A percentile compares a stretch with the other conserved stretches of the same genome.
phyloP scores from a whole-genome alignment of 805 yeast species.

The Sungouiella blattae region DNA sequence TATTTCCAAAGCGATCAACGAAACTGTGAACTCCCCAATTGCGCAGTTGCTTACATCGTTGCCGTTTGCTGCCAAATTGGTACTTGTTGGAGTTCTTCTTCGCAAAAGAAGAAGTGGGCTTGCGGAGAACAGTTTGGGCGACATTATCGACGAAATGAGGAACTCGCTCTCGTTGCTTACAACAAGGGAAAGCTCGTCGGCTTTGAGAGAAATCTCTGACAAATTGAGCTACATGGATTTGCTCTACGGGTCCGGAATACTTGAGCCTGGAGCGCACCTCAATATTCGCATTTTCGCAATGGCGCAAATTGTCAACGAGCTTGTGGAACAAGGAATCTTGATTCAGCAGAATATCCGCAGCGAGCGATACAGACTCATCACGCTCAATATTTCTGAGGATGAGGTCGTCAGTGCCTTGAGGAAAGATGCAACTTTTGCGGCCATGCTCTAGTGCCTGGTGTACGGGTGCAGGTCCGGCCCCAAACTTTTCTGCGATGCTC shows the following conservation, averaged over 20 bases:
- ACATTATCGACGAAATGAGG: slow-evolving; percentile 72
- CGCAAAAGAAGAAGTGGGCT: slow-evolving; percentile 63
- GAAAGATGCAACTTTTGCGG: slow-evolving; percentile 39
- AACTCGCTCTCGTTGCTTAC: slow-evolving; percentile 45
- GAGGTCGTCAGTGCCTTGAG: slow-evolving; percentile 61
- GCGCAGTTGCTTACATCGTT: slow-evolving; percentile 53
- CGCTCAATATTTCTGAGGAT: slow-evolving; percentile 67
- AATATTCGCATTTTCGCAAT: slow-evolving; percentile 57
- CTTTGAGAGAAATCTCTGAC: slow-evolving; percentile 15
- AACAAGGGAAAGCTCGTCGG: slow-evolving; percentile 18
- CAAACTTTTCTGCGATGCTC: slow-evolving; percentile 6
- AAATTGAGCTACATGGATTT: slow-evolving; percentile 17
- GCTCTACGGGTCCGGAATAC: slow-evolving; percentile 22
- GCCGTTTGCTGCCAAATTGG: slow-evolving; percentile 66
- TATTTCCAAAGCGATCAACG: slow-evolving; percentile 74
- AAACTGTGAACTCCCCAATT: slow-evolving; percentile 74
- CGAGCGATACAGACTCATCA: slow-evolving; percentile 62
- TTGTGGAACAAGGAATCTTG: slow-evolving; percentile 76
- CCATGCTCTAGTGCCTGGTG: slow-evolving; percentile 10
- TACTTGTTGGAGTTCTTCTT: slow-evolving; percentile 65
- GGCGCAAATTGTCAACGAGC: slow-evolving; percentile 57
- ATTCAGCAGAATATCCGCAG: slow-evolving; percentile 64
- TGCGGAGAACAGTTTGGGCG: slow-evolving; percentile 72
- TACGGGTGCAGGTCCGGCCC: slow-evolving; percentile 5
- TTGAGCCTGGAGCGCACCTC: slow-evolving; percentile 22